These are phyloP conservation scores for Piper longum DNA, from an alignment of 164 flowering plant genomes.

Conservation along the genomic window DNA sequence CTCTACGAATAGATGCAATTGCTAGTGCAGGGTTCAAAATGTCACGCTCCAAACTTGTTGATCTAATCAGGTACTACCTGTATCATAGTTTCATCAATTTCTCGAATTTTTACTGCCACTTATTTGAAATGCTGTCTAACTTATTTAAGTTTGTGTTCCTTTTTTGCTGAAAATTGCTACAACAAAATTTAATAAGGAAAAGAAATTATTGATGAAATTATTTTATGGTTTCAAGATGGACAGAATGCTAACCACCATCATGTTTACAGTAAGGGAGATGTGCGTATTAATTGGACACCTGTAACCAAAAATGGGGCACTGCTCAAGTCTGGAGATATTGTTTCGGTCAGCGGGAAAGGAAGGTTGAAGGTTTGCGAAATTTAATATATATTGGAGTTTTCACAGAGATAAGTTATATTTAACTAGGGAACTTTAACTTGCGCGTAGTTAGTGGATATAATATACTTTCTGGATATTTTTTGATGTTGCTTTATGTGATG, in stretches of 20 bases:
- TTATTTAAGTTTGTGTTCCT: too few relatives aligned
- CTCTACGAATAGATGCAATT: constrained; percentile 71
- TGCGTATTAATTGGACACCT: constrained; percentile 75
- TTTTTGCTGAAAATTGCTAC: too few relatives aligned
- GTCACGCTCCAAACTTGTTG: constrained; percentile 76
- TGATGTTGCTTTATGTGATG: constrained; percentile 3
- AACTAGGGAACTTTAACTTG: not conserved
- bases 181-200: too few relatives aligned
- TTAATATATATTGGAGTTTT: too few relatives aligned
- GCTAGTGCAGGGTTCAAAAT: constrained; percentile 95
- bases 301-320: constrained; percentile 61
- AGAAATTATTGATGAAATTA: too few relatives aligned
- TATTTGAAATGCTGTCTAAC: not conserved
- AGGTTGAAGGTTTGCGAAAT: constrained; percentile 50
- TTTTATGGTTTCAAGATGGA: too few relatives aligned
- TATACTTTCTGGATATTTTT: not conserved
- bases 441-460: not conserved
- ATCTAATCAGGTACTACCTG: constrained; percentile 53
- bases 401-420: too few relatives aligned
- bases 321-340: constrained; percentile 65
- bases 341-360: constrained; percentile 84
- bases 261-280: constrained; percentile 55
- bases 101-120: not conserved
- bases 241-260: not conserved
- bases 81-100: not conserved